Evolutionary conservation across 106 monocot species (phyloP), one percentile per base, ranked within the genome.

Genomic region (Dendrobium huoshanense): DNA sequence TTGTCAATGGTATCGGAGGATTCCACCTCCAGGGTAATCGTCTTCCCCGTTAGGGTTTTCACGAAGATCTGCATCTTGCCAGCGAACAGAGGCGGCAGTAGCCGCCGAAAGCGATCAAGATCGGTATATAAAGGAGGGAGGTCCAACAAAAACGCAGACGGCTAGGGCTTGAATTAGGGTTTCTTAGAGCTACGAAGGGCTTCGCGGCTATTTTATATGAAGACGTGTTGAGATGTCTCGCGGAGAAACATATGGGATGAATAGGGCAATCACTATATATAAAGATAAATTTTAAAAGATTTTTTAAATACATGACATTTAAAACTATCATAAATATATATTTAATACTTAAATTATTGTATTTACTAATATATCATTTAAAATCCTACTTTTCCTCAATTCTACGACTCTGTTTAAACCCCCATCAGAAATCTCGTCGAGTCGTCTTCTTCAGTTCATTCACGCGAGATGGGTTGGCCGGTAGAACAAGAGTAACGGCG

Each of bases 21-120:
- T 78, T 86, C 88, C 41, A 88, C 88, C 88, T 88, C 88, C 7
- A 88, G 80, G 20, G 88, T 88, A 80, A 89, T 89, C 31, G 89
- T 89, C 86, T 86, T 89, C 59, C 89, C 89, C 56, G 89, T 89
- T 9, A 89, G 86, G 81, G 88, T 88, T 70, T 70, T 70, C 72
- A 88, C 88, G 77, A 88, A 88, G 80, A 88, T 88, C 77, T 79
- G 79, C 83, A 80, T 79, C 77, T 78, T 80, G 9, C 70, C 70
- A 31, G 37, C 70, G 11, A 33, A 27, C 2, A 33, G 27, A 33
- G 33, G 70, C 70, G 70, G 33, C 33, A 16, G 11, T 0, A 22
- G 61, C 61, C 19, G 22, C 61, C 61, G 61, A 61, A 10, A n/a
- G n/a, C 4, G 61, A 61, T 22, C n/a, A 22, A 22, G n/a, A 61